A percentile compares a stretch with the other conserved stretches of the same genome.
Evolutionary conservation across 108 stramenopile species (phyloP).

Genomic region (Asterionellopsis glacialis): DNA sequence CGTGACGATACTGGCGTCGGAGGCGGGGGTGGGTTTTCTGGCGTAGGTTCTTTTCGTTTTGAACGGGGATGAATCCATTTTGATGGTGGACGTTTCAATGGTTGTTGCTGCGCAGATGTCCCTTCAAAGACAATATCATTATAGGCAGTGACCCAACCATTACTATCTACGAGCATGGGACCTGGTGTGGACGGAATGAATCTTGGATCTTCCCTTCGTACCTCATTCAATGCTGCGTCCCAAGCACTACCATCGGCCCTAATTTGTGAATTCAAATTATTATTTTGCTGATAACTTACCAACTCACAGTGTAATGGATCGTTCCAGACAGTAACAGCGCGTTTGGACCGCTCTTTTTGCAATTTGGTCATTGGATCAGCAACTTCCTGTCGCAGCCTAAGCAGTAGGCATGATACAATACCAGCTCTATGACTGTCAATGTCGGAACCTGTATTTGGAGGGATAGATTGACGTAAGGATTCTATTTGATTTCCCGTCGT

Average conservation of each 20-base stretch:
- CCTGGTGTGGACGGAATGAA: not conserved
- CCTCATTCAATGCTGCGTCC: not conserved
- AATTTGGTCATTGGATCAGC: slow-evolving; percentile 64
- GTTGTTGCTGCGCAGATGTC: not conserved
- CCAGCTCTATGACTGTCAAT: slow-evolving; percentile 51
- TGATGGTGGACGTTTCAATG: not conserved
- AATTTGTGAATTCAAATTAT: not conserved
- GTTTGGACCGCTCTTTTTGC: slow-evolving; percentile 51
- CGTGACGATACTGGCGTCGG: not conserved
- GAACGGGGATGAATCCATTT: not conserved
- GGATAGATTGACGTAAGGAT: slow-evolving; percentile 58
- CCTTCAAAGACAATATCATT: not conserved
- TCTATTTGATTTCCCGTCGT: slow-evolving; percentile 80
- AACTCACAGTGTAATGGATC: slow-evolving; percentile 47
- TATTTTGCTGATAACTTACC: slow-evolving; percentile 1
- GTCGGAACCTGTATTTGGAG: slow-evolving; percentile 15
- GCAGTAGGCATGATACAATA: slow-evolving; percentile 65
- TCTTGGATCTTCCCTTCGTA: not conserved
- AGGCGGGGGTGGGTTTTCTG: not conserved
- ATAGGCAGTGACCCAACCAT: not conserved
- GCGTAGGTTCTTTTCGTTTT: no score
- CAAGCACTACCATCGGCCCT: not conserved
- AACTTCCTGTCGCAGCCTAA: slow-evolving; percentile 51
- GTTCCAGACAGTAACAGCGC: slow-evolving; percentile 40
- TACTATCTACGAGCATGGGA: no score